A percentile compares a stretch with the other conserved stretches of the same genome.
Conservation (phyloP, 768 basidiomycete genomes). For the Melanogaster broomeanus region DNA sequence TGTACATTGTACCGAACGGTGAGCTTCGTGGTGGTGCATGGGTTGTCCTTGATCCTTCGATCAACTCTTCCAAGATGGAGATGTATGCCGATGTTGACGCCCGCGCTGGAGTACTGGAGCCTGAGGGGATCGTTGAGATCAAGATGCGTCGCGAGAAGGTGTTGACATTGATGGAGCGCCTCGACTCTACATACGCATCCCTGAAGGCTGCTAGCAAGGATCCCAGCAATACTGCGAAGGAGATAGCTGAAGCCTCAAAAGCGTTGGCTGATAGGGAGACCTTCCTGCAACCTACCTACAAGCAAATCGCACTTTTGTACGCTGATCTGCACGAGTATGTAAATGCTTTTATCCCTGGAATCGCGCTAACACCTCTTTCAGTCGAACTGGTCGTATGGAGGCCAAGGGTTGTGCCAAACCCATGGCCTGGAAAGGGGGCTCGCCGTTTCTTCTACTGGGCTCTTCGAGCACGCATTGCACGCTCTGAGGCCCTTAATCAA, state of each 20-base stretch:
- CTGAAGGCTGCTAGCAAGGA: conserved; percentile 85
- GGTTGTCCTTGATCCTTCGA: conserved; percentile 98
- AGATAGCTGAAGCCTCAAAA: conserved; percentile 68
- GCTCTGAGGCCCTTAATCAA: conserved; percentile 59
- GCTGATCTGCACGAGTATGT: conserved; percentile 96
- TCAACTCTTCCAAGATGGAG: conserved; percentile 97
- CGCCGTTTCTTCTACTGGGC: conserved; percentile 95
- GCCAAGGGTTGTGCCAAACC: conserved; percentile 94
- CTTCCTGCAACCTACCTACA: conserved; percentile 84
- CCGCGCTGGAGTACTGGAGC: conserved; percentile 94
- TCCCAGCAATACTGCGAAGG: conserved; percentile 66
- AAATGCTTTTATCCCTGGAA: neutral
- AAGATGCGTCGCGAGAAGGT: conserved; percentile 97
- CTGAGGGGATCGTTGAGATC: conserved; percentile 97
- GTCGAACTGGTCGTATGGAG: conserved; percentile 94
- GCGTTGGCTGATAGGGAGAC: conserved; percentile 77
- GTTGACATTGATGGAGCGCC: conserved; percentile 85
- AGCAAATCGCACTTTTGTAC: conserved; percentile 90
- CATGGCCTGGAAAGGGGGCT: conserved; percentile 83
- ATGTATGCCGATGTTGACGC: conserved; percentile 98
- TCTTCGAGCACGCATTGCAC: conserved; percentile 78
- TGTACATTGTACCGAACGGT: conserved; percentile 98
- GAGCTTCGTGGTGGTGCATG: conserved; percentile 99
- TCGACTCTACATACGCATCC: conserved; percentile 80
- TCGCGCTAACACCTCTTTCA: conserved; percentile 32